Evolutionary conservation across 345 rosid genomes (phyloP), one percentile per base, ranked within the genome.

Genomic region (Hibiscus trionum): DNA sequence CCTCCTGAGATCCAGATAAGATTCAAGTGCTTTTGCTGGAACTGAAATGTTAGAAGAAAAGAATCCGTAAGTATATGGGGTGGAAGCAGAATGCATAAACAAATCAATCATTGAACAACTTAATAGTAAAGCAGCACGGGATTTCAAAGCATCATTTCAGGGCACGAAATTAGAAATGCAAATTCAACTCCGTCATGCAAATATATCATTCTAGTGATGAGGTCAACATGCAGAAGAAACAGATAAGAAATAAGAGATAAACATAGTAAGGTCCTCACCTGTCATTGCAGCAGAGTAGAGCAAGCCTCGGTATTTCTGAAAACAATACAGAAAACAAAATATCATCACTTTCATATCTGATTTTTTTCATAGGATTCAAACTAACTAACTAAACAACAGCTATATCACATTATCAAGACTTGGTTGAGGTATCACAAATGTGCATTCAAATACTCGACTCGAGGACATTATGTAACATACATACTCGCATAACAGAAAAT

Each of bases 1-100:
- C 76, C 84, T 88, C 84, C 99, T 88, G 19, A 89, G 64, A 81
- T 95, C 99, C 89, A 95, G 74, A 84, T 95, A 95, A 78, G 81
- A 82, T 61, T 95, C 97, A 72, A 87, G 81, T 39, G 90, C 89
- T 89, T 83, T 84, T 17, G 86, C 88, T 68, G 96, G 86, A 68
- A 87, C 99, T 95, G 88, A 77, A 74, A 82, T 11, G 72, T 53
- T 73, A 73, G 1, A 60, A 27, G 33, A 35, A 79, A 39, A 70
- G 27, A 44, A 11, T 5, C 8, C 59, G 29, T 11, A 26, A 42
- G 29, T 33, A 55, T 7, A 33, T 31, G 15, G 53, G 46, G 7
- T 58, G 21, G 16, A 71, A 31, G 29, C 49, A 37, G 57, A 60
- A 14, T 12, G 56, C 1, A 31, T 19, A 71, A 31, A 55, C 21